Conservation (phyloP, 1,284 basidiomycete species). For the Marasmius fiardii region DNA sequence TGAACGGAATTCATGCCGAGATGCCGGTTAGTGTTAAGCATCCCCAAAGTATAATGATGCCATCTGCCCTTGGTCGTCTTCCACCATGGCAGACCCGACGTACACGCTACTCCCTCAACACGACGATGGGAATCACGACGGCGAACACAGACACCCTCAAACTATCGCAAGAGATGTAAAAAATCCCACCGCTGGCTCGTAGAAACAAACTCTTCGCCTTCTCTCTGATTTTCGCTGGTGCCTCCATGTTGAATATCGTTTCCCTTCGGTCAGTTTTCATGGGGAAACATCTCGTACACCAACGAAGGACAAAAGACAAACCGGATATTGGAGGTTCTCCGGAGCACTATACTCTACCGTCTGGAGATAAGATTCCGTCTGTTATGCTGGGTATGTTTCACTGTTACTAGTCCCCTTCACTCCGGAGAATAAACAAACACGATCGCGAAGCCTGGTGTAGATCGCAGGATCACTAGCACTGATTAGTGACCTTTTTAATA, state of each 20-base stretch:
- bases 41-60: no score
- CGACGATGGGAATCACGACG: neutral
- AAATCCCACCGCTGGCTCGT: no score
- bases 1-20: no score
- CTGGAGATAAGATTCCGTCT: constrained; percentile 59
- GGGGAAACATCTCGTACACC: neutral
- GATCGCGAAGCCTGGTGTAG: no score
- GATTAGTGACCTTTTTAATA: no score
- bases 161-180: no score
- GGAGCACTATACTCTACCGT: constrained; percentile 50
- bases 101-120: neutral
- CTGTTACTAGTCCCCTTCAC: no score
- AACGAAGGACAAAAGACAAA: neutral
- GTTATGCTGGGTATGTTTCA: constrained; percentile 56
- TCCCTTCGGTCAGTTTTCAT: neutral
- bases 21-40: no score
- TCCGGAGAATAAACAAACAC: no score
- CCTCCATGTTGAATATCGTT: neutral
- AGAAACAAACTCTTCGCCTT: no score
- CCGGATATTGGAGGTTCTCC: constrained; percentile 28
- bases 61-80: neutral
- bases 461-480: no score
- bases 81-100: neutral
- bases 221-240: no score
- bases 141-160: neutral